phyloP scores from a whole-genome alignment of 331 rosid species.

The Quercus lobata region DNA sequence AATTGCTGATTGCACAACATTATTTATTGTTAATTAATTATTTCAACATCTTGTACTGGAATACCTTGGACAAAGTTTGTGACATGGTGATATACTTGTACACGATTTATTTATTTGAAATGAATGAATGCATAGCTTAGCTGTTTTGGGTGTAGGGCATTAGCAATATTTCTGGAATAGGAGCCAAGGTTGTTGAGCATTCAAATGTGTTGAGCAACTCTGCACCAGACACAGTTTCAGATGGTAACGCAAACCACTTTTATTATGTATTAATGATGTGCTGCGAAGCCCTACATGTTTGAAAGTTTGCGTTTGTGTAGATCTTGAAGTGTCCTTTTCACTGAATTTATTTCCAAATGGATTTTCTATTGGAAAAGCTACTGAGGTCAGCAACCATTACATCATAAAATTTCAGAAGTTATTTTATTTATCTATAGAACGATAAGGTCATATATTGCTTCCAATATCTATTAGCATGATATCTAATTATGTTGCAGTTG shows the following conservation, averaged over 20 bases:
- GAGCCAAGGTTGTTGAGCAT: slow-evolving; percentile 14
- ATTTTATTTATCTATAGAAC: neutral
- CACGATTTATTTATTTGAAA: neutral
- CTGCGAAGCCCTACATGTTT: neutral
- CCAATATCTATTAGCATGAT: neutral
- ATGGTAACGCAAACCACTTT: slow-evolving; percentile 22
- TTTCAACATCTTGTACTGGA: neutral
- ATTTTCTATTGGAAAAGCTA: slow-evolving; percentile 29
- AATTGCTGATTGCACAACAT: neutral
- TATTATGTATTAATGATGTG: neutral
- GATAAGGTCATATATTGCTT: neutral
- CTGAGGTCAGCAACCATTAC: slow-evolving; percentile 26
- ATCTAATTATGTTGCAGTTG: slow-evolving; percentile 15
- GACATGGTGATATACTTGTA: neutral
- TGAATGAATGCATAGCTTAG: neutral
- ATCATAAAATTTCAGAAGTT: neutral
- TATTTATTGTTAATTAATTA: neutral
- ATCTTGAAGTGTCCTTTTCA: slow-evolving; percentile 37
- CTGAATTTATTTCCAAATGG: slow-evolving; percentile 34
- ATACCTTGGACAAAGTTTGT: neutral
- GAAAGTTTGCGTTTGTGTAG: slow-evolving; percentile 23
- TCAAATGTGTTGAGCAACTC: slow-evolving; percentile 15
- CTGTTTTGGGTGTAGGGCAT: slow-evolving; percentile 18
- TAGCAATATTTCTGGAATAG: slow-evolving; percentile 2
- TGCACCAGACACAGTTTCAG: slow-evolving; percentile 3